phyloP scores from a whole-genome alignment of 495 filamentous ascomycete species.

The Trypethelium eluteriae region DNA sequence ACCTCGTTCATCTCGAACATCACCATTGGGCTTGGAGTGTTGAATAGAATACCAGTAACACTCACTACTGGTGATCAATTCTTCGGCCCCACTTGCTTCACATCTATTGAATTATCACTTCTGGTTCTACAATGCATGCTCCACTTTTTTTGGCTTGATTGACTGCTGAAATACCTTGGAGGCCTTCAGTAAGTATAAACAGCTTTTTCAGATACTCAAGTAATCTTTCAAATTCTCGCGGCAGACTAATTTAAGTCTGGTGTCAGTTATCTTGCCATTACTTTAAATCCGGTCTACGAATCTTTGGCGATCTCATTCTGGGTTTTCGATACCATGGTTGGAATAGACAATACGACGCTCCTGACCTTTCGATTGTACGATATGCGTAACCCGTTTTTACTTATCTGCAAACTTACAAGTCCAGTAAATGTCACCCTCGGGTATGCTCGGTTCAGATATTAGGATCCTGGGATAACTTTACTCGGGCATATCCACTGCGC shows the following conservation, averaged over 20 bases:
- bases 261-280: background rate
- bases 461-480: conserved; percentile 93
- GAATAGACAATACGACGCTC: conserved; percentile 34
- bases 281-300: background rate
- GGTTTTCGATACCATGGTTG: conserved; percentile 13
- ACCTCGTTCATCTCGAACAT: background rate
- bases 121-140: background rate
- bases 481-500: conserved; percentile 66
- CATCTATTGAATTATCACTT: background rate
- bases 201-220: background rate
- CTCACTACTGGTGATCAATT: background rate
- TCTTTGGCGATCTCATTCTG: background rate
- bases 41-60: background rate
- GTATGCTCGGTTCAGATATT: conserved; percentile 67
- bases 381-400: background rate
- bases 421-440: conserved; percentile 57
- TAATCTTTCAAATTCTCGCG: background rate
- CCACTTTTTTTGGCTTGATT: background rate
- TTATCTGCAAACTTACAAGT: background rate
- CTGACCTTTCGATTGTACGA: conserved; percentile 36
- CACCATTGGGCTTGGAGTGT: background rate
- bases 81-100: background rate
- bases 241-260: background rate
- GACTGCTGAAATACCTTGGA: background rate
- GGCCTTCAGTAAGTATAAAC: background rate